phyloP scores from a whole-genome alignment of 1,284 basidiomycete species.

The Volvariella surrecta region DNA sequence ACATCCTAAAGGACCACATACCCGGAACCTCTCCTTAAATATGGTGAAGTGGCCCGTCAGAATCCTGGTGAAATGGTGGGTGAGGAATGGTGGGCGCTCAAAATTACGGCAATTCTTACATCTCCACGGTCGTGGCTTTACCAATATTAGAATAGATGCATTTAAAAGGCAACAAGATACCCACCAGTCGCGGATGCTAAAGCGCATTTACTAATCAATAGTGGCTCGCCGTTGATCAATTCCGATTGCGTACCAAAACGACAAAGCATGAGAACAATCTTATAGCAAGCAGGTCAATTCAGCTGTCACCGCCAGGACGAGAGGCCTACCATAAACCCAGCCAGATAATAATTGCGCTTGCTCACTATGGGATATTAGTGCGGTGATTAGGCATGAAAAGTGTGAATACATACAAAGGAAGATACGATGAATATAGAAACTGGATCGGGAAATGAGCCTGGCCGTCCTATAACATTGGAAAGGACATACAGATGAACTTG shows the following conservation, averaged over 20 bases:
- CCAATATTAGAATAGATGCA: not conserved
- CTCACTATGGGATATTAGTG: constrained; percentile 22
- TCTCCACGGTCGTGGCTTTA: constrained; percentile 14
- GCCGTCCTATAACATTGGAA: not conserved
- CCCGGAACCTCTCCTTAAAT: constrained; percentile 20
- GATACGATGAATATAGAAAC: constrained; percentile 27
- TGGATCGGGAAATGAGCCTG: constrained; percentile 9
- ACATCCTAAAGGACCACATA: no score
- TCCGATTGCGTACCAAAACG: not conserved
- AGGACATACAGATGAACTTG: constrained; percentile 28
- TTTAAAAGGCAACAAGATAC: not conserved
- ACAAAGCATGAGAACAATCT: not conserved
- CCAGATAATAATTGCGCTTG: constrained; percentile 26
- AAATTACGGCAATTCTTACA: constrained; percentile 13
- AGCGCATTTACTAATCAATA: not conserved
- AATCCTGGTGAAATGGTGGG: constrained; percentile 17
- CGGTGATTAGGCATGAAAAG: not conserved
- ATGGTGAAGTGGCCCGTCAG: constrained; percentile 17
- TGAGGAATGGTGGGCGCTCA: not conserved
- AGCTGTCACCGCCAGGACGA: constrained; percentile 16
- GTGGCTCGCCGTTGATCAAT: not conserved
- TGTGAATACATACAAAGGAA: constrained; percentile 24
- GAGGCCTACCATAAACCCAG: constrained; percentile 26
- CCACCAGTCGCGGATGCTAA: not conserved
- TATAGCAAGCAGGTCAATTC: not conserved